A percentile compares a stretch with the other conserved stretches of the same genome.
These are phyloP conservation scores for Forsythia suspensa DNA, from an alignment of 257 asterid species.

Conservation along the genomic window DNA sequence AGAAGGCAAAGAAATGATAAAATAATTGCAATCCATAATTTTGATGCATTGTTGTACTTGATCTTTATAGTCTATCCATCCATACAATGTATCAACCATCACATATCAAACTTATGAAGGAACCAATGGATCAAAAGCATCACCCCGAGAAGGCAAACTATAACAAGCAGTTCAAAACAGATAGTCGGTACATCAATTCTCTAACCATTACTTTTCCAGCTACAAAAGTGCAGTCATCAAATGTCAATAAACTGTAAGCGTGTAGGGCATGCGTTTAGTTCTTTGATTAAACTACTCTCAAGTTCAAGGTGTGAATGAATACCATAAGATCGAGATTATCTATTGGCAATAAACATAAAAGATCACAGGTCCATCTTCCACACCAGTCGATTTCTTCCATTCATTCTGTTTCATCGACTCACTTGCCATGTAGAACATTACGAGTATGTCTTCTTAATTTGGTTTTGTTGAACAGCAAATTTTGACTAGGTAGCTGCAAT, in stretches of 20 bases:
- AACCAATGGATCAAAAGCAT: neutral
- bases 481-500: neutral
- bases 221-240: neutral
- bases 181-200: neutral
- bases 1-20: too few species aligned
- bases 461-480: neutral
- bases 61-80: too few species aligned
- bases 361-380: too few species aligned
- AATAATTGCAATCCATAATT: too few species aligned
- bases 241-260: neutral
- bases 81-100: neutral
- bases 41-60: too few species aligned
- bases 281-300: neutral
- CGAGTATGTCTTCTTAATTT: neutral
- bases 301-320: neutral
- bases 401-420: neutral
- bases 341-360: neutral
- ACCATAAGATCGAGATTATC: neutral
- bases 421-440: neutral
- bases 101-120: neutral
- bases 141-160: neutral
- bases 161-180: neutral
- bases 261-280: neutral
- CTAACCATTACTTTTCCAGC: too few species aligned
- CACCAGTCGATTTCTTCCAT: neutral